Conservation (phyloP, 106 monocot genomes). For the Hemerocallis citrina region DNA sequence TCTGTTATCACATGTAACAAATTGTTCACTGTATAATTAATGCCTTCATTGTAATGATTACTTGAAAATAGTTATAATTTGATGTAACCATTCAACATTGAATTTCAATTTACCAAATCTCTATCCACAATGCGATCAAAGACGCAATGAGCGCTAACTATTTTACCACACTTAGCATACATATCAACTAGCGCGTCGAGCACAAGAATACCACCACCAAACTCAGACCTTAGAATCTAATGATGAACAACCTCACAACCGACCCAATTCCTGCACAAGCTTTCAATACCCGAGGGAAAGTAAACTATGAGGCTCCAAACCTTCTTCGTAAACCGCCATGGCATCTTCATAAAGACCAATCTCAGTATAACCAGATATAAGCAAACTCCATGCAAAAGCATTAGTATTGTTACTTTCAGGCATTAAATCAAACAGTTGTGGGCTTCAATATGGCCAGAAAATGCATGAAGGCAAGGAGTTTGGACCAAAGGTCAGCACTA, state of each 20-base stretch:
- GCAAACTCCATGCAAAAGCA: slow-evolving; percentile 65
- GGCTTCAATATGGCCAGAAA: slow-evolving; percentile 22
- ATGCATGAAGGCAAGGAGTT: slow-evolving; percentile 21
- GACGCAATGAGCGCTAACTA: slow-evolving; percentile 24
- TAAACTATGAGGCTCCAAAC: slow-evolving; percentile 56
- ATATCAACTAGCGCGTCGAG: slow-evolving; percentile 71
- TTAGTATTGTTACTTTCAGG: slow-evolving; percentile 11
- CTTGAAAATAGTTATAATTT: no score
- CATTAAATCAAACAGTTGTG: slow-evolving; percentile 71
- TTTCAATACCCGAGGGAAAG: slow-evolving; percentile 73
- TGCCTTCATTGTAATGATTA: no score
- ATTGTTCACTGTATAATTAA: no score
- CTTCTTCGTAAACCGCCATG: slow-evolving; percentile 71
- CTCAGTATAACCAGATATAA: slow-evolving; percentile 60
- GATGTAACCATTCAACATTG: slow-evolving; percentile 54
- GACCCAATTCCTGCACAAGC: slow-evolving; percentile 67
- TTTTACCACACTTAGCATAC: slow-evolving; percentile 88
- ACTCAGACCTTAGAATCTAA: slow-evolving; percentile 40
- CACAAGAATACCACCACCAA: slow-evolving; percentile 36
- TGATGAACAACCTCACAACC: slow-evolving; percentile 53
- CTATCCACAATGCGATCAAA: slow-evolving; percentile 39
- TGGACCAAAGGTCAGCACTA: slow-evolving; percentile 19
- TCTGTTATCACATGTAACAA: no score
- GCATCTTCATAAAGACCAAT: slow-evolving; percentile 50
- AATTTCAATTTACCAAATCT: slow-evolving; percentile 54